Base-by-base conservation (phyloP, 2,329 filamentous ascomycete genomes). In the Claviceps arundinis region DNA sequence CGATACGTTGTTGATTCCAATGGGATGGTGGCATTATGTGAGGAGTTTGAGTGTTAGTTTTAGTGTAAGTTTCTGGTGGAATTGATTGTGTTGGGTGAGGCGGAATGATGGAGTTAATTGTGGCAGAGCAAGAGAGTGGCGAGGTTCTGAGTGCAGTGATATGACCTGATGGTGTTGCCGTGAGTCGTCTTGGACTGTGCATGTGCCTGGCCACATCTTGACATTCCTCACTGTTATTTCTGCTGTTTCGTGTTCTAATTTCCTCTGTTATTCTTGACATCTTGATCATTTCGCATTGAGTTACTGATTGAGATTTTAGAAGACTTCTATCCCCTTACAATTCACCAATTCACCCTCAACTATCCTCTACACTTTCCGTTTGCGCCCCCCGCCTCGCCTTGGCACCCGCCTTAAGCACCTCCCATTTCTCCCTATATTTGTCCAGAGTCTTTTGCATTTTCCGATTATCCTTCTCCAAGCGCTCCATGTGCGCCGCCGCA, bases 21-120 rank as follows among this genome's bases (percentile, higher is more conserved):
- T 88, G 5, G 93, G 91, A 0, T 98, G 93, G 91, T 98, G 93
- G 93, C 93, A 98, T 72, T 97, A 96, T 67, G 87, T 97, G 3
- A 76, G 87, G 54, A 89, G 89, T 48, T 64, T 97, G 61, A 89
- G 81, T 52, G 80, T 87, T 19, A 95, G 91, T 63, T 90, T 95
- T 62, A 96, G 90, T 59, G 89, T 97, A 13, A 96, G 89, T 63
- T 97, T 96, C 63, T 98, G 93, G 93, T 98, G 88, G 86, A 85
- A 87, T 57, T 78, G 50, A 34, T 34, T 34, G 30, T 34, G 30
- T 34, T 34, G 9, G 9, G 30, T 30, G 30, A 30, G 9, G 9
- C 30, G 3, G 11, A 30, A 30, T 30, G 30, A 30, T 30, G 30
- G 30, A 30, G 30, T 11, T 24, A 5, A 24, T 11, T 3, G 8